Evolutionary conservation across 129 eudicot species (phyloP), one percentile per base, ranked within the genome.

Genomic region (Rutidosis leptorrhynchoides): DNA sequence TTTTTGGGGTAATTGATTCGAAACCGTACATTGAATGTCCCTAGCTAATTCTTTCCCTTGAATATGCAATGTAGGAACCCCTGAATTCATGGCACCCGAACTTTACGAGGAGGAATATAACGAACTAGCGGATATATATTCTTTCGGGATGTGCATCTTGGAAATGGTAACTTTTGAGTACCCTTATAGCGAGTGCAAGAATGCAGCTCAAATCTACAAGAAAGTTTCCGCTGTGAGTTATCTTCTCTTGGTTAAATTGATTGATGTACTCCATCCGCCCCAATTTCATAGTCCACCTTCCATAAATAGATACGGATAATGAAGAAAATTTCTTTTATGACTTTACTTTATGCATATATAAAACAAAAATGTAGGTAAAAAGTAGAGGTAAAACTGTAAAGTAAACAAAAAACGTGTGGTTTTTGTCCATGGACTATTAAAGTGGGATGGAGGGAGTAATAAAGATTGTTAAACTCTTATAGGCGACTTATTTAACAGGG

Each of bases 1-100:
- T n/a, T n/a, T n/a, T n/a, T n/a, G n/a, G n/a, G n/a, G n/a, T n/a
- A n/a, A n/a, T n/a, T n/a, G n/a, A n/a, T n/a, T n/a, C n/a, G n/a
- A n/a, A n/a, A n/a, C n/a, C n/a, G n/a, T n/a, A n/a, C n/a, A n/a
- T n/a, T n/a, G 10, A 24, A 37, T 28, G 30, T 12, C 10, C 0
- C 43, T 35, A 1, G 6, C 35, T 25, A n/a, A 3, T 58, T 26
- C 0, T 42, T 21, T n/a, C 46, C 22, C 29, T 24, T 65, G 9
- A 8, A 48, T 64, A 63, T 48, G 58, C 19, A 32, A 30, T 5
- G 3, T 74, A 88, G 98, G 98, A 54, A 92, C 96, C 37, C 98
- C 98, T n/a, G 95, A 91, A 63, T 87, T 92, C 73, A 92, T 85
- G 96, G 98, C 96, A 8, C 96, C 98, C 2, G 98, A 93, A 83